phyloP scores from a whole-genome alignment of 2,329 filamentous ascomycete genomes.

The Aspergillaceae sp. region DNA sequence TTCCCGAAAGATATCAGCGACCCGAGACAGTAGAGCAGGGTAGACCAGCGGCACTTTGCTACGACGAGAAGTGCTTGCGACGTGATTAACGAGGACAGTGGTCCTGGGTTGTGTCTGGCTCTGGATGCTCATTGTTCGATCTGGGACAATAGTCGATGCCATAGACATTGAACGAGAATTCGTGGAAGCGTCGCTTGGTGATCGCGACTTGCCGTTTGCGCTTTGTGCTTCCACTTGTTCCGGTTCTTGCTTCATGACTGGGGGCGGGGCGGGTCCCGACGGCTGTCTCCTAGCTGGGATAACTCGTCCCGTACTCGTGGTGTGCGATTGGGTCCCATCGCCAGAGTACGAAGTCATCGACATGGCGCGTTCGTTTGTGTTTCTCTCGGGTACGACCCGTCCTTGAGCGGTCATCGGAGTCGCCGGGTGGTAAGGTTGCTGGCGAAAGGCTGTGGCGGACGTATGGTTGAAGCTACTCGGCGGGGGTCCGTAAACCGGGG shows the following conservation, averaged over 20 bases:
- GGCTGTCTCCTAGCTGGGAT: slow-evolving; percentile 69
- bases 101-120: slow-evolving; percentile 43
- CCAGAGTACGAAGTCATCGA: slow-evolving; percentile 79
- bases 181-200: slow-evolving; percentile 36
- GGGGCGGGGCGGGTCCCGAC: slow-evolving; percentile 37
- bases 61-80: slow-evolving; percentile 55
- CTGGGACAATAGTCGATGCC: slow-evolving; percentile 61
- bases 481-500: slow-evolving; percentile 60
- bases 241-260: slow-evolving; percentile 28
- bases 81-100: slow-evolving; percentile 40
- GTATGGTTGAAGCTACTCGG: slow-evolving; percentile 56
- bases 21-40: slow-evolving; percentile 83
- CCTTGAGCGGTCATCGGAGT: slow-evolving; percentile 81
- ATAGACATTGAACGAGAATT: slow-evolving; percentile 73
- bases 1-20: slow-evolving; percentile 85
- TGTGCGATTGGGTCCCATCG: slow-evolving; percentile 71
- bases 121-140: slow-evolving; percentile 51
- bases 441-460: slow-evolving; percentile 67
- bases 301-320: slow-evolving; percentile 74
- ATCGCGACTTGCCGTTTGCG: slow-evolving; percentile 23
- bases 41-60: slow-evolving; percentile 74
- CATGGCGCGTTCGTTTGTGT: slow-evolving; percentile 92
- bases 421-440: slow-evolving; percentile 59
- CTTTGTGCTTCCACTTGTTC: slow-evolving; percentile 43
- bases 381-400: slow-evolving; percentile 79